Conservation (phyloP, 2,329 filamentous ascomycete genomes). For the Botrytis medusae region DNA sequence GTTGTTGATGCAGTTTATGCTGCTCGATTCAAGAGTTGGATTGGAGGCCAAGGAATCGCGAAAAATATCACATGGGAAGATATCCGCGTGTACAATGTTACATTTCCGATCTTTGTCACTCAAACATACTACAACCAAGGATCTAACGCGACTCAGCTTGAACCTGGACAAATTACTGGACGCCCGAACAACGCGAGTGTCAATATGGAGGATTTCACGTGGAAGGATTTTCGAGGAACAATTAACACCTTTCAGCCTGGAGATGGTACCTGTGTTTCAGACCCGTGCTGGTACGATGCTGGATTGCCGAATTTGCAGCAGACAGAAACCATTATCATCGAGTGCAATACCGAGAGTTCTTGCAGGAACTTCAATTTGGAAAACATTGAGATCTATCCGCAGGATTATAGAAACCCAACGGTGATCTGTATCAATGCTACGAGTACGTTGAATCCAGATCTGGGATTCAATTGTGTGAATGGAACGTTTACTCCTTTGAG, state of each 20-base stretch:
- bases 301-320: slow-evolving; percentile 43
- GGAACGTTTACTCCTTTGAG: slow-evolving; percentile 35
- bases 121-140: slow-evolving; percentile 47
- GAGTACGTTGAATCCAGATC: slow-evolving; percentile 39
- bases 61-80: slow-evolving; percentile 48
- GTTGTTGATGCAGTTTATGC: slow-evolving; percentile 45
- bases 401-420: slow-evolving; percentile 35
- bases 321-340: slow-evolving; percentile 45
- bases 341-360: slow-evolving; percentile 44
- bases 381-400: slow-evolving; percentile 41
- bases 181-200: slow-evolving; percentile 44
- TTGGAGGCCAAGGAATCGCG: slow-evolving; percentile 45
- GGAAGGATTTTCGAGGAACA: slow-evolving; percentile 44
- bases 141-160: slow-evolving; percentile 37
- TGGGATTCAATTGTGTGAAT: slow-evolving; percentile 42
- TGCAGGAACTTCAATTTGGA: slow-evolving; percentile 42
- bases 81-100: slow-evolving; percentile 46
- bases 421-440: slow-evolving; percentile 43
- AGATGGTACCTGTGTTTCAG: slow-evolving; percentile 45
- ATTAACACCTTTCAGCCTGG: slow-evolving; percentile 46
- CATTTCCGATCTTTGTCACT: slow-evolving; percentile 49
- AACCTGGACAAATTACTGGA: slow-evolving; percentile 32
- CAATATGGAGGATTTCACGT: slow-evolving; percentile 46
- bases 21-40: slow-evolving; percentile 47
- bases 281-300: slow-evolving; percentile 47